Evolutionary conservation across 768 basidiomycete genomes (phyloP).

Genomic region (Leucosporidium creatinivorum): DNA sequence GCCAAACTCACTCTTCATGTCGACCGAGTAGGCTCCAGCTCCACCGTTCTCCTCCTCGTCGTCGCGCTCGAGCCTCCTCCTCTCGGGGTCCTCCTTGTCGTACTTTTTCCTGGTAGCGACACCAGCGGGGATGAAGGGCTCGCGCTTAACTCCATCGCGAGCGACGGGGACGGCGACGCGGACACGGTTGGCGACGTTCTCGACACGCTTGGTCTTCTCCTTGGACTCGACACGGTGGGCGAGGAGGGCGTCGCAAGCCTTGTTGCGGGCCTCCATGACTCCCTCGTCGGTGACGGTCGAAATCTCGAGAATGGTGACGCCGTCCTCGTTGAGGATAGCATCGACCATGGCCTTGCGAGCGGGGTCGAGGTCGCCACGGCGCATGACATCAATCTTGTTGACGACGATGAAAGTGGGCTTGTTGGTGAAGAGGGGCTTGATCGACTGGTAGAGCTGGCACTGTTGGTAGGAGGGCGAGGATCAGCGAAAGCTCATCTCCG

Average conservation of each 20-base stretch:
- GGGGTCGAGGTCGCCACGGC: constrained; percentile 71
- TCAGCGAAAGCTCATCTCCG: constrained; percentile 1
- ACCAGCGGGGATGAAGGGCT: constrained; percentile 80
- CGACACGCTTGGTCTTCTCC: constrained; percentile 87
- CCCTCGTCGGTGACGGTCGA: constrained; percentile 97
- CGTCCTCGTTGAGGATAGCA: constrained; percentile 72
- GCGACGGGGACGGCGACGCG: constrained; percentile 88
- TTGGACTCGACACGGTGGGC: constrained; percentile 91
- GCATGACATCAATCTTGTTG: constrained; percentile 93
- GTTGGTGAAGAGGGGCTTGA: constrained; percentile 90
- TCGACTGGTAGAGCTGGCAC: constrained; percentile 98
- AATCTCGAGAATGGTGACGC: constrained; percentile 66
- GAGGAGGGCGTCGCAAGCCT: constrained; percentile 88
- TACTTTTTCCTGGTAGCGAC: constrained; percentile 71
- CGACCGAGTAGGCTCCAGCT: constrained; percentile 83
- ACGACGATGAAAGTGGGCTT: constrained; percentile 87
- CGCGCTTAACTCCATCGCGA: constrained; percentile 78
- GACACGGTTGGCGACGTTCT: constrained; percentile 85
- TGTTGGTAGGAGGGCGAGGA: constrained; percentile 40
- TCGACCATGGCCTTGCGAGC: constrained; percentile 74
- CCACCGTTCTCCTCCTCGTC: constrained; percentile 78
- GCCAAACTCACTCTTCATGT: constrained; percentile 65
- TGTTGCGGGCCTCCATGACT: constrained; percentile 92
- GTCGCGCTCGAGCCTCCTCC: constrained; percentile 66
- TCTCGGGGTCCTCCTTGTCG: constrained; percentile 77